phyloP scores from a whole-genome alignment of 1,284 basidiomycete species.

The Agroathelia rolfsii region DNA sequence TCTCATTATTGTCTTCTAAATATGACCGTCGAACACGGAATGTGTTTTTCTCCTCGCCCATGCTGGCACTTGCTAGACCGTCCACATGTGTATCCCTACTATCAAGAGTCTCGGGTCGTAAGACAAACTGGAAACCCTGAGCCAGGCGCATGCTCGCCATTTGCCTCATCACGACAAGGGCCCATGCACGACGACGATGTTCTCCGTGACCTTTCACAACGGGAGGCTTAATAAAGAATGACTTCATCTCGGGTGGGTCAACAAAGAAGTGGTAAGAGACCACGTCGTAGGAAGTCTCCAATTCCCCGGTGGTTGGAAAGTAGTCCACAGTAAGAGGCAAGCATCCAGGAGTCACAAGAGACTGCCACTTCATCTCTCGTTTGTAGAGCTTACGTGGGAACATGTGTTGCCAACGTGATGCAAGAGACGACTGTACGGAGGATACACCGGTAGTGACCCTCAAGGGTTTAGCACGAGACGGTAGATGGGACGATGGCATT shows the following conservation, averaged over 20 bases:
- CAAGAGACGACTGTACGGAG: slow-evolving; percentile 59
- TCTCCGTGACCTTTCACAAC: slow-evolving; percentile 37
- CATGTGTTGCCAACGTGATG: slow-evolving; percentile 82
- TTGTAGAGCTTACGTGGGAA: slow-evolving; percentile 72
- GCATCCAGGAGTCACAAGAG: slow-evolving; percentile 75
- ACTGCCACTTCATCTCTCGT: slow-evolving; percentile 90
- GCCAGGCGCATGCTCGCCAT: slow-evolving; percentile 89
- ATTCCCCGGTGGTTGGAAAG: slow-evolving; percentile 68
- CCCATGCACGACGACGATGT: slow-evolving; percentile 58
- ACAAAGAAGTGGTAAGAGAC: slow-evolving; percentile 76
- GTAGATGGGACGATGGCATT: slow-evolving; percentile 39
- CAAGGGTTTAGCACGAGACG: slow-evolving; percentile 52
- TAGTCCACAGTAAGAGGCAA: slow-evolving; percentile 91
- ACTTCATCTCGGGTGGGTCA: slow-evolving; percentile 67
- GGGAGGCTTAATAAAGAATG: slow-evolving; percentile 69
- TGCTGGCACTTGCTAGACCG: too few species aligned
- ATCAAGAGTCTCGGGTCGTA: slow-evolving; percentile 36
- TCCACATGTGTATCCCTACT: slow-evolving; percentile 19
- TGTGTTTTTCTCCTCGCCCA: slow-evolving; percentile 16
- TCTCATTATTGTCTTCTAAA: slow-evolving; percentile 42
- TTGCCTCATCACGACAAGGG: slow-evolving; percentile 82
- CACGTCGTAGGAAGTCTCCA: slow-evolving; percentile 73
- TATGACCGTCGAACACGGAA: slow-evolving; percentile 37
- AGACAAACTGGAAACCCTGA: slow-evolving; percentile 95
- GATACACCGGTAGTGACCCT: slow-evolving; percentile 46